Evolutionary conservation across 2,329 filamentous ascomycete genomes (phyloP), one percentile per base, ranked within the genome.

Genomic region (Botrytis paeoniae): DNA sequence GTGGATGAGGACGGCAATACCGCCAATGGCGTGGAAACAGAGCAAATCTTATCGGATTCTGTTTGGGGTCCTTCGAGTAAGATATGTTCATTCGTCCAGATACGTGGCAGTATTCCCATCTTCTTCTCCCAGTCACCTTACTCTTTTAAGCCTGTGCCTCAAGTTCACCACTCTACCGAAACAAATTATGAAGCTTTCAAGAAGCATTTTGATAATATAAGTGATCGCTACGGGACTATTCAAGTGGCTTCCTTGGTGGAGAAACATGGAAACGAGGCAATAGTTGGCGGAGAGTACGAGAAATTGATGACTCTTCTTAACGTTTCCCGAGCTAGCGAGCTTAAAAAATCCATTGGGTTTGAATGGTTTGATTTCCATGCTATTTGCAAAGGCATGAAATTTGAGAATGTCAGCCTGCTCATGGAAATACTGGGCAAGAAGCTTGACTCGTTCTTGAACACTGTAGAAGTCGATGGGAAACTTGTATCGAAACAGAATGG

Each of bases 311-410:
- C 89, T 66, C 82, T 85, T 37, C 84, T 95, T 70, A 97, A 96
- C 75, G 86, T 91, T 12, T 85, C 88, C 60, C 85, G 85, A 10
- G 85, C 86, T 7, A 81, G 76, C 2, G 78, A 81, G 12, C 18
- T 54, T 29, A 60, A 48, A 48, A 54, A 68, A 9, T 81, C 85
- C 16, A 83, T 96, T 20, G 87, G 85, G 0, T 97, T 97, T 79
- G 93, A 97, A 80, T 99, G 96, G 96, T 99, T 98, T 78, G 96
- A 99, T 80, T 99, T 99, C 79, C 96, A 98, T 81, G 87, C 90
- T 29, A 93, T 93, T 41, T 98, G 96, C 80, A 91, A 94, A 25
- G 96, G 96, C 0, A 98, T 99, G 95, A 97, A 94, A 78, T 99
- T 98, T 79, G 95, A 98, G 80, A 98, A 98, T 74, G 95, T 98